Percentiles rank a stretch among this genome's conserved stretches.
Evolutionary conservation across 129 eudicot genomes (phyloP).

Genomic region (Artemisia annua): DNA sequence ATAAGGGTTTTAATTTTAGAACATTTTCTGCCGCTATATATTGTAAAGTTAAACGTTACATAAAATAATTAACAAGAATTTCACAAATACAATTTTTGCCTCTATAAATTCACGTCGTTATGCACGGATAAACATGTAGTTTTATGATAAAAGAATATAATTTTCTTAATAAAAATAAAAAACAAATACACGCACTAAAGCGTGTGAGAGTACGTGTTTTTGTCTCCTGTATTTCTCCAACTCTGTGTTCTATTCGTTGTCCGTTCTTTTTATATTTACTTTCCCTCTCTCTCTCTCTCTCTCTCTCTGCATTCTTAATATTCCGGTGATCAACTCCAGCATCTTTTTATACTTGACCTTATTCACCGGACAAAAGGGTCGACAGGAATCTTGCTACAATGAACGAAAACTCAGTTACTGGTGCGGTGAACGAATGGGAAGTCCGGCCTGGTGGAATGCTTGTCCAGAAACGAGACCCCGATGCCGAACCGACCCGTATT

Average conservation of each 20-base stretch:
- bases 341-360: no score
- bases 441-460: conserved; percentile 91
- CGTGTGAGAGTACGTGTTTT: background rate
- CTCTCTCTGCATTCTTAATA: conserved; percentile 24
- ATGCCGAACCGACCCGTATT: conserved; percentile 46
- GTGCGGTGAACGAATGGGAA: conserved; percentile 62
- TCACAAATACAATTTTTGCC: no score
- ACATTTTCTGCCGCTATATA: no score
- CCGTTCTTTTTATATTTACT: conserved; percentile 35
- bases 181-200: no score
- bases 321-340: conserved; percentile 13
- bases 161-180: no score
- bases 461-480: conserved; percentile 76
- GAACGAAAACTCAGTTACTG: conserved; percentile 17
- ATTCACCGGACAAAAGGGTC: conserved; percentile 3
- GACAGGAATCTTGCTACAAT: background rate
- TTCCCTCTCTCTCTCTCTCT: conserved; percentile 17
- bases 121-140: no score
- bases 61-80: no score
- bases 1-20: no score
- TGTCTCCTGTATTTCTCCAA: conserved; percentile 6
- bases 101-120: no score
- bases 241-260: conserved; percentile 46
- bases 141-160: no score
- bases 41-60: no score